A percentile compares a stretch with the other conserved stretches of the same genome.
Evolutionary conservation across 139 green algal species (phyloP).

Genomic region (Volvox reticuliferus): DNA sequence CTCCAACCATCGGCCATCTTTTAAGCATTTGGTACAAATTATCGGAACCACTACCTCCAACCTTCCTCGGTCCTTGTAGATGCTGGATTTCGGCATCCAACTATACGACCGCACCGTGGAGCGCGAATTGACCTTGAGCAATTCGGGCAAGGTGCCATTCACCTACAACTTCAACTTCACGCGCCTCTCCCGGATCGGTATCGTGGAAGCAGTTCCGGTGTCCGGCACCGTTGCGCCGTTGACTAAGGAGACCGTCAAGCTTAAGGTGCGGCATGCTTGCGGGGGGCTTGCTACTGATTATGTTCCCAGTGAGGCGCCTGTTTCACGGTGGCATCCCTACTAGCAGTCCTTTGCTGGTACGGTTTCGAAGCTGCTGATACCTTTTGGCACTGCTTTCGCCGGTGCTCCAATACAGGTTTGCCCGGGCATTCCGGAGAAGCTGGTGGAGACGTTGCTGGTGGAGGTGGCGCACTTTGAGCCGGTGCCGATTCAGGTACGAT

Average conservation of each 20-base stretch:
- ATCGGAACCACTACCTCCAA: neutral
- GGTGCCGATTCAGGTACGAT: conserved; percentile 65
- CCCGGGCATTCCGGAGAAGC: conserved; percentile 70
- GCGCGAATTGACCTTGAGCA: conserved; percentile 72
- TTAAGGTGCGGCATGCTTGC: conserved; percentile 59
- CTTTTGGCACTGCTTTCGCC: too few species aligned
- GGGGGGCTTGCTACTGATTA: too few species aligned
- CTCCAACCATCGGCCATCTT: too few species aligned
- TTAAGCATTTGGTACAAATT: too few species aligned
- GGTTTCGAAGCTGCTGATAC: too few species aligned
- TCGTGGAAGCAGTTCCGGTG: conserved; percentile 62
- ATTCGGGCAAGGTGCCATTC: conserved; percentile 81
- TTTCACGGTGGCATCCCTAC: too few species aligned
- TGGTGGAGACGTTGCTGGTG: conserved; percentile 79
- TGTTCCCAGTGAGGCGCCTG: too few species aligned
- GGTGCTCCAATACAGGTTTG: conserved; percentile 52
- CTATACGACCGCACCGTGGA: conserved; percentile 77
- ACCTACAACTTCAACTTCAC: conserved; percentile 72
- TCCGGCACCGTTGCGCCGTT: conserved; percentile 63
- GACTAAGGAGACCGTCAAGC: conserved; percentile 67
- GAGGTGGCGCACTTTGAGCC: conserved; percentile 88
- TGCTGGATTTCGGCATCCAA: conserved; percentile 72
- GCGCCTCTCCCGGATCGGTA: conserved; percentile 57
- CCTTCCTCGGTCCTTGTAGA: conserved; percentile 4
- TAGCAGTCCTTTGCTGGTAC: too few species aligned